Conservation (phyloP, 805 yeast genomes). For the Kodamaea kakaduensis region DNA sequence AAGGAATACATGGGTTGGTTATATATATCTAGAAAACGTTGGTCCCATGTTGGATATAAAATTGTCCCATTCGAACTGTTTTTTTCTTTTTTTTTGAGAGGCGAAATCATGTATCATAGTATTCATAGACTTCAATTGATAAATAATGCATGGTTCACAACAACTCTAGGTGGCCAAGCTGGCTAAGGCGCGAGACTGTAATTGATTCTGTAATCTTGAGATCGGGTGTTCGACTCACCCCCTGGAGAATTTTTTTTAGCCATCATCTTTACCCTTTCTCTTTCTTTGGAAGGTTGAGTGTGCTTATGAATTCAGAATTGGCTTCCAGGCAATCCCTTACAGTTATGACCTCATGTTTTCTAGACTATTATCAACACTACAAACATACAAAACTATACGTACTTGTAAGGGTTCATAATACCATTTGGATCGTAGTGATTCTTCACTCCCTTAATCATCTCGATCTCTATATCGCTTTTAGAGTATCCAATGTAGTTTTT, state of each 20-base stretch:
- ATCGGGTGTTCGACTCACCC: constrained; percentile 50
- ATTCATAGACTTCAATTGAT: too few relatives aligned
- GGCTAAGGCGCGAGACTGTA: constrained; percentile 50
- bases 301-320: constrained; percentile 1
- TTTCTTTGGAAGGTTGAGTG: constrained; percentile 1
- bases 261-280: too few relatives aligned
- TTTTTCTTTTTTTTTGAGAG: too few relatives aligned
- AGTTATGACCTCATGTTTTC: background rate
- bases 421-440: constrained; percentile 84
- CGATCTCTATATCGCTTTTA: constrained; percentile 66
- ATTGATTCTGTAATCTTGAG: constrained; percentile 40
- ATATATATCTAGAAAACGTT: too few relatives aligned
- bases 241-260: constrained; percentile 37
- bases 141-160: background rate
- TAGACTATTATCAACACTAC: too few relatives aligned
- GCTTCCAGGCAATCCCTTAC: constrained; percentile 1
- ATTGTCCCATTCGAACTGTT: too few relatives aligned
- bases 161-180: constrained; percentile 45
- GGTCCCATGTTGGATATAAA: too few relatives aligned
- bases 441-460: constrained; percentile 75
- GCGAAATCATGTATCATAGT: too few relatives aligned
- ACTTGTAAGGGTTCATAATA: constrained; percentile 93
- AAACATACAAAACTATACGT: too few relatives aligned
- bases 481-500: constrained; percentile 83
- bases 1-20: background rate